These are phyloP conservation scores for Phialophora chinensis DNA, from an alignment of 2,329 filamentous ascomycete species.

Conservation along the genomic window DNA sequence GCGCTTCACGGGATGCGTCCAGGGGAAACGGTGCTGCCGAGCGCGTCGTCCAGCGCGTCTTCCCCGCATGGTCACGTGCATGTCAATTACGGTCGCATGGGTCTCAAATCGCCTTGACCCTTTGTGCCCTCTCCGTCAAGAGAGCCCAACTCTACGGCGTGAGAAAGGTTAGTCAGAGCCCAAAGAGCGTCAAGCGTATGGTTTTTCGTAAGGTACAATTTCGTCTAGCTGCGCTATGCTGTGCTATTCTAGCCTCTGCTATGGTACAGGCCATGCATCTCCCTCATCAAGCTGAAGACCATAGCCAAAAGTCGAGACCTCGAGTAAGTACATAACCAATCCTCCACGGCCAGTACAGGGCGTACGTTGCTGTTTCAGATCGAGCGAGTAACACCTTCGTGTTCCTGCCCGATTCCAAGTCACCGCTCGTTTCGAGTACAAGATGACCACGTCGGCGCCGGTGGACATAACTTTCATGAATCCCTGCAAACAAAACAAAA, in stretches of 20 bases:
- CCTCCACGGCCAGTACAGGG: slow-evolving; percentile 21
- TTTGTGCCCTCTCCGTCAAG: not conserved
- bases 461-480: slow-evolving; percentile 15
- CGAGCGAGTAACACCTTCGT: slow-evolving; percentile 11
- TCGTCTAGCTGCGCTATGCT: slow-evolving; percentile 25
- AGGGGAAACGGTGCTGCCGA: not conserved
- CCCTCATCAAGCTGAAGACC: slow-evolving; percentile 7
- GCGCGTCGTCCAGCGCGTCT: not conserved
- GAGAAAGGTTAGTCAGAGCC: not conserved
- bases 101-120: too few relatives aligned
- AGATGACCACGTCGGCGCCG: slow-evolving; percentile 10
- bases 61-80: not conserved
- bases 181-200: not conserved
- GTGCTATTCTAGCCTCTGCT: slow-evolving; percentile 24
- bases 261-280: slow-evolving; percentile 30
- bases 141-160: not conserved
- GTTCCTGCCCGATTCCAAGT: slow-evolving; percentile 13
- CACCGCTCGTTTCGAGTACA: slow-evolving; percentile 20
- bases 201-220: slow-evolving; percentile 27
- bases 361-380: slow-evolving; percentile 6
- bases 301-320: slow-evolving; percentile 24
- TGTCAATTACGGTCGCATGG: not conserved
- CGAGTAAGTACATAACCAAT: slow-evolving; percentile 30
- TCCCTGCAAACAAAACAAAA: slow-evolving; percentile 13
- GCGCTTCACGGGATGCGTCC: not conserved